phyloP scores from a whole-genome alignment of 1,284 basidiomycete species.

The Cutaneotrichosporon dermatis region DNA sequence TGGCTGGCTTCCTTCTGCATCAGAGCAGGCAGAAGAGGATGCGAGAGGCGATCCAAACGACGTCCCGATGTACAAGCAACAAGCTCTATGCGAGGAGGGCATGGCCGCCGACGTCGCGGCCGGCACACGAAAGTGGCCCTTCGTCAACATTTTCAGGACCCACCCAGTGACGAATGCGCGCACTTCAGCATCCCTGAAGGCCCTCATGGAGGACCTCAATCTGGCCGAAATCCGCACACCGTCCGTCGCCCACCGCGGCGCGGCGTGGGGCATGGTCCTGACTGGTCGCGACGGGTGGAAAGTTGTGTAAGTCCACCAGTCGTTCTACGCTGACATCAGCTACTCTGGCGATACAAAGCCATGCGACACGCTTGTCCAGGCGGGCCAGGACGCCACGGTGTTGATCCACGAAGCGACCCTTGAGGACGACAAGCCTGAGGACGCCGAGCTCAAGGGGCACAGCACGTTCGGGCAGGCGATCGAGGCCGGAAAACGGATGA shows the following conservation, averaged over 20 bases:
- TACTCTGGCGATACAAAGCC: slow-evolving; percentile 85
- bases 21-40: neutral
- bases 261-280: slow-evolving; percentile 66
- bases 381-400: slow-evolving; percentile 67
- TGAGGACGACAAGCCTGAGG: slow-evolving; percentile 65
- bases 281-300: slow-evolving; percentile 72
- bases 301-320: slow-evolving; percentile 54
- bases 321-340: slow-evolving; percentile 20
- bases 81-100: slow-evolving; percentile 3
- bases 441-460: slow-evolving; percentile 75
- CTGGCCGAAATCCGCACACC: slow-evolving; percentile 57
- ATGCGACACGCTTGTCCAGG: slow-evolving; percentile 61
- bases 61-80: neutral
- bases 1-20: neutral
- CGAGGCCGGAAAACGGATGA: slow-evolving; percentile 71
- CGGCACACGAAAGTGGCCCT: slow-evolving; percentile 25
- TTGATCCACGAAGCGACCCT: slow-evolving; percentile 94
- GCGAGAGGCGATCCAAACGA: neutral
- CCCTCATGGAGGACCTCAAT: slow-evolving; percentile 25
- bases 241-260: slow-evolving; percentile 65
- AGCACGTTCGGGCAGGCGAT: slow-evolving; percentile 87
- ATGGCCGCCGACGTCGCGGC: slow-evolving; percentile 16
- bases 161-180: slow-evolving; percentile 1
- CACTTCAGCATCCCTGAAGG: neutral
- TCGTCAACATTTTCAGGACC: slow-evolving; percentile 12